Base-by-base conservation (phyloP, 2,329 filamentous ascomycete genomes). In the Penicillium concentricum region DNA sequence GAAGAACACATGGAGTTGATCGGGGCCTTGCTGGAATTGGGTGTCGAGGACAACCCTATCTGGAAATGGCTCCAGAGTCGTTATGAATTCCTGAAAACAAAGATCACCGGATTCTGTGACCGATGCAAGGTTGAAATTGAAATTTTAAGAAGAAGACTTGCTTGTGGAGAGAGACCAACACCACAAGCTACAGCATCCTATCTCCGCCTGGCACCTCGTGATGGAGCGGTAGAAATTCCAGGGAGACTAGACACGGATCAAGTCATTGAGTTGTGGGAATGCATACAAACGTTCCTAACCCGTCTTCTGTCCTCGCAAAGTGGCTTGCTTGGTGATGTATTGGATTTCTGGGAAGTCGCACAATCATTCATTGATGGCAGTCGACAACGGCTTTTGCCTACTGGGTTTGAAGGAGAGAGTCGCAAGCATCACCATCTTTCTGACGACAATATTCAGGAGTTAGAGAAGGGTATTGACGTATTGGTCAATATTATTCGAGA, bases 1-100 rank as follows among this genome's bases (percentile, higher is more conserved):
- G 91, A 93, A 69, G 91, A 96, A 71, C 89, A 97, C 68, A 91
- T 97, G 85, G 91, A 96, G 70, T 81, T 97, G 46, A 97, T 99
- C 53, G 83, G 87, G 22, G 81, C 97, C 35, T 81, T 99, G 51
- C 78, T 99, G n/a, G 93, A 99, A 73, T 80, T 99, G 20, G 95
- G 94, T 7, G 92, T 96, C 2, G 89, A 96, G 10, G 92, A 97
- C 58, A 99, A 96, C 67, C 94, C 94, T 1, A 96, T 99, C 60
- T 96, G 91, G 90, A 84, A 95, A 12, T 99, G 94, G 92, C 84
- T 99, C 26, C 79, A 93, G 54, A 96, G 91, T 68, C 87, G 91
- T 44, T 95, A 92, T 69, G 91, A 96, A 62, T 87, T 92, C 68
- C 81, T 99, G 54, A 97, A 94, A 74, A 87, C 87, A 62, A 95